Percentiles rank a stretch among this genome's conserved stretches.
These are phyloP conservation scores for Comarum palustre DNA, from an alignment of 306 rosid genomes.

Conservation along the genomic window DNA sequence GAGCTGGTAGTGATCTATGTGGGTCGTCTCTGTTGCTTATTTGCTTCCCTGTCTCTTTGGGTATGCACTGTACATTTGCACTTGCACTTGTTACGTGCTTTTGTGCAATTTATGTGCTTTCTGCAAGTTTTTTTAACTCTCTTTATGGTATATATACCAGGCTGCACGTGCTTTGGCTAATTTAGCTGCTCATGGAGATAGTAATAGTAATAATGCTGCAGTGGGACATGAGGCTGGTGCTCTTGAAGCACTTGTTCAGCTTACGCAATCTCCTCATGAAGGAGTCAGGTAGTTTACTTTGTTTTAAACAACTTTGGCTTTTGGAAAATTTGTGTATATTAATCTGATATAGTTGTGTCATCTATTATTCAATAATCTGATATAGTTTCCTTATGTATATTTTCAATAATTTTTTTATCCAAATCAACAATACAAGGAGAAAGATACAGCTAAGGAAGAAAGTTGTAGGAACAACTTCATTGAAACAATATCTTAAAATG, in stretches of 20 bases:
- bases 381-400: background rate
- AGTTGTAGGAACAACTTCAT: background rate
- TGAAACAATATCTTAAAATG: background rate
- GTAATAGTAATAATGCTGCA: constrained; percentile 94
- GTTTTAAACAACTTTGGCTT: background rate
- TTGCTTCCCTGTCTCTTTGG: background rate
- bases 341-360: background rate
- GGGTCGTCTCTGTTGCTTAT: background rate
- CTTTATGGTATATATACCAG: constrained; percentile 41
- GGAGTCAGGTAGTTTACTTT: constrained; percentile 76
- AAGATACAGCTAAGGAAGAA: background rate
- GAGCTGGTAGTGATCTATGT: background rate
- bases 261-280: constrained; percentile 90
- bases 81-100: constrained; percentile 3
- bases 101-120: background rate
- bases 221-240: constrained; percentile 99
- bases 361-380: background rate
- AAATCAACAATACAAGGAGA: constrained; percentile 1
- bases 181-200: constrained; percentile 99
- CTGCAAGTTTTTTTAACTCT: constrained; percentile 24
- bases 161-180: constrained; percentile 99
- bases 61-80: constrained; percentile 1
- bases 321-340: background rate
- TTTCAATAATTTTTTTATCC: background rate
- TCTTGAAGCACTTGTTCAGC: constrained; percentile 99